phyloP scores from a whole-genome alignment of 2,329 filamentous ascomycete genomes.

The Pseudodiploospora longispora region DNA sequence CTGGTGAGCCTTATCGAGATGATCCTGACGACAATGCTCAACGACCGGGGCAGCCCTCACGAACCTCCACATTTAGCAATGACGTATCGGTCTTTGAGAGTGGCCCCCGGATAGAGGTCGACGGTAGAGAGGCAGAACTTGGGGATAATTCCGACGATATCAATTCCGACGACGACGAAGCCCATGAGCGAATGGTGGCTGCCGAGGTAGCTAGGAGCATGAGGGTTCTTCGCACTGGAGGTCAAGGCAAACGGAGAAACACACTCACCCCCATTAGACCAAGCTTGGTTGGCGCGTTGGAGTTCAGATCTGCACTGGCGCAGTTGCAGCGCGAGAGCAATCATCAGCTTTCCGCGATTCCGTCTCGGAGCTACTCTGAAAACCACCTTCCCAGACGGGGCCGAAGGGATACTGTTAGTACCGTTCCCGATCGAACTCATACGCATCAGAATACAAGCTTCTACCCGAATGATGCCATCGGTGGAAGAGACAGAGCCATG shows the following conservation, averaged over 20 bases:
- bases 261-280: slow-evolving; percentile 81
- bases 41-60: slow-evolving; percentile 9
- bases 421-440: slow-evolving; percentile 13
- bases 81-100: slow-evolving; percentile 39
- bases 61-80: slow-evolving; percentile 10
- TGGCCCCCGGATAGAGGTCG: slow-evolving; percentile 40
- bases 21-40: slow-evolving; percentile 34
- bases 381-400: slow-evolving; percentile 17
- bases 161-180: slow-evolving; percentile 42
- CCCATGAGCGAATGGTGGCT: slow-evolving; percentile 56
- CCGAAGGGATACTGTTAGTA: slow-evolving; percentile 20
- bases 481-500: slow-evolving; percentile 12
- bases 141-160: slow-evolving; percentile 27
- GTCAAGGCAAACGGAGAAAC: slow-evolving; percentile 49
- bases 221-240: slow-evolving; percentile 63
- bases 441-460: slow-evolving; percentile 6
- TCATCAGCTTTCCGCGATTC: slow-evolving; percentile 61
- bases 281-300: slow-evolving; percentile 84
- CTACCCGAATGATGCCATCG: slow-evolving; percentile 1
- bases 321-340: slow-evolving; percentile 77
- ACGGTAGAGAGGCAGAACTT: slow-evolving; percentile 23
- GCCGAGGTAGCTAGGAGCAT: slow-evolving; percentile 90
- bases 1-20: slow-evolving; percentile 54
- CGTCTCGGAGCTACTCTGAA: slow-evolving; percentile 48
- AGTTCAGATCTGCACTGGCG: slow-evolving; percentile 87